phyloP scores from a whole-genome alignment of 2,329 filamentous ascomycete genomes.

The Orbilia javanica region DNA sequence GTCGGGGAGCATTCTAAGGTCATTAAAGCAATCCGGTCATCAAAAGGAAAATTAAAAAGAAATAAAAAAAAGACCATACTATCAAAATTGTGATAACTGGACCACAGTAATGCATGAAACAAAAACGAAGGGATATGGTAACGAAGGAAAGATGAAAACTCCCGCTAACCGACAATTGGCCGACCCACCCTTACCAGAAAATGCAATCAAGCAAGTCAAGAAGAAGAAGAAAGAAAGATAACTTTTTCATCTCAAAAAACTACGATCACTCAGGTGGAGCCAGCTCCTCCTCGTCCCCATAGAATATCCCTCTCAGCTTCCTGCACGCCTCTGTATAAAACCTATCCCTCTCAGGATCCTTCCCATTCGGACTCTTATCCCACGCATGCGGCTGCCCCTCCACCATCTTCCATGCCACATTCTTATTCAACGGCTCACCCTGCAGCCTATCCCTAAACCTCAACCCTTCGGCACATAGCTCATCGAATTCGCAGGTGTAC shows the following conservation, averaged over 20 bases:
- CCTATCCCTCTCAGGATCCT: slow-evolving; percentile 69
- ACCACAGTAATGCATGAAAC: neutral
- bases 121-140: neutral
- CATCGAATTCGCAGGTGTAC: slow-evolving; percentile 75
- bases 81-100: neutral
- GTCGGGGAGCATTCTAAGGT: neutral
- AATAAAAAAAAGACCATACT: neutral
- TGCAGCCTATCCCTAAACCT: slow-evolving; percentile 73
- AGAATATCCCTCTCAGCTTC: slow-evolving; percentile 68
- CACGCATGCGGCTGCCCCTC: slow-evolving; percentile 74
- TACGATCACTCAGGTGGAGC: slow-evolving; percentile 61
- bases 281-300: slow-evolving; percentile 57
- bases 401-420: slow-evolving; percentile 72
- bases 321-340: slow-evolving; percentile 71
- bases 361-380: slow-evolving; percentile 75
- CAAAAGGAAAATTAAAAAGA: neutral
- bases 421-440: slow-evolving; percentile 68
- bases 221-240: slow-evolving; percentile 61
- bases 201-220: slow-evolving; percentile 57
- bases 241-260: slow-evolving; percentile 63
- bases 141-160: slow-evolving; percentile 25
- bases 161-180: slow-evolving; percentile 56
- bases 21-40: slow-evolving; percentile 12
- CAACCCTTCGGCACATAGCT: slow-evolving; percentile 74
- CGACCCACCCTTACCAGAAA: slow-evolving; percentile 8